Conservation (phyloP, 2,329 filamentous ascomycete genomes). For the Cordyceps cicadae region DNA sequence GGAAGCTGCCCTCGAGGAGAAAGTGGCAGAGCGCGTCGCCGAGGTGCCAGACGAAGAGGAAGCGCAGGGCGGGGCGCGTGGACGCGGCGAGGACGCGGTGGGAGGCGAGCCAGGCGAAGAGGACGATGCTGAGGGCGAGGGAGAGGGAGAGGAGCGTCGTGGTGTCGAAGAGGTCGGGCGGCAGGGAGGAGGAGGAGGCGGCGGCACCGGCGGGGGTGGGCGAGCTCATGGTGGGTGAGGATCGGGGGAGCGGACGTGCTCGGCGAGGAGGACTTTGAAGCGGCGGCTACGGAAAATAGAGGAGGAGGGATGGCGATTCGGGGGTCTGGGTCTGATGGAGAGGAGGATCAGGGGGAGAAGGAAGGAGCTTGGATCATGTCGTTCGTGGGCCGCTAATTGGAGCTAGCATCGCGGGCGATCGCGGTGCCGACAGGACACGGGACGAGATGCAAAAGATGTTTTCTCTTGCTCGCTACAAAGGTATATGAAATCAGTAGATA, state of each 20-base stretch:
- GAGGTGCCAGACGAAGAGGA: slow-evolving; percentile 89
- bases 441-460: neutral
- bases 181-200: slow-evolving; percentile 24
- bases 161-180: slow-evolving; percentile 50
- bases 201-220: neutral
- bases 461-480: neutral
- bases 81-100: slow-evolving; percentile 37
- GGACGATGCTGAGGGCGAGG: slow-evolving; percentile 44
- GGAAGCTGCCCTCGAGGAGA: slow-evolving; percentile 80
- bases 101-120: slow-evolving; percentile 42
- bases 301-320: neutral
- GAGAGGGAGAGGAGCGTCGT: slow-evolving; percentile 52
- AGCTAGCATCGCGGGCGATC: neutral
- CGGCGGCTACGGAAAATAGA: neutral
- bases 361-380: neutral
- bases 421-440: neutral
- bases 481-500: neutral
- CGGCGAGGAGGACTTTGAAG: neutral
- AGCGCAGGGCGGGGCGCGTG: slow-evolving; percentile 51
- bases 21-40: slow-evolving; percentile 91
- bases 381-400: neutral
- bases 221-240: slow-evolving; percentile 5
- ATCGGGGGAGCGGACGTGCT: neutral
- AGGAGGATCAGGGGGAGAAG: neutral
- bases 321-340: neutral